Evolutionary conservation across 192 early-diverging fungal genomes (phyloP), one percentile per base, ranked within the genome.

Genomic region (Borealophlyctis nickersoniae): DNA sequence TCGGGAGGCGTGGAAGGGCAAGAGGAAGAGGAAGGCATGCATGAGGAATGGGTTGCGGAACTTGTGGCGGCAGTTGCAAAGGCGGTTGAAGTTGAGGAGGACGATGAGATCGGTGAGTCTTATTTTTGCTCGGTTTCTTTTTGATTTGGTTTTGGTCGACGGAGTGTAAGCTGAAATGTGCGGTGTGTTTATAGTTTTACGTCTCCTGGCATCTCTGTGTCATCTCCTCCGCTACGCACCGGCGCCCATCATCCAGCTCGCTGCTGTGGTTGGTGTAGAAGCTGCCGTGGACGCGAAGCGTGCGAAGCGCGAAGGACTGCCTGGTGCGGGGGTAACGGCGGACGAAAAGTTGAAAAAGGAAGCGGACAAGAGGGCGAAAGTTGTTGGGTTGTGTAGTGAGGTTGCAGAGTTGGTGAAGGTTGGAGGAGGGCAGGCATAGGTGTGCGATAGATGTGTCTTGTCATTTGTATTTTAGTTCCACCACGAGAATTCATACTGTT

Each of bases 41-140:
- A 83, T 50, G 87, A 88, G 69, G 88, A 89, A 32, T 92, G 91
- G 91, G 65, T 73, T 26, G 66, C 77, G 16, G 89, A 92, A 59
- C 60, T 88, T 39, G 70, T 85, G 7, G 86, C 87, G 45, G 91
- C 89, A 1, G 70, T 88, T 34, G 65, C 70, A 0, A 74, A 79
- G 16, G 84, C 87, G 11, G 57, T 92, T n/a, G 77, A 80, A 36
- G 35, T 4, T 49, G 73, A 73, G 28, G 62, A 64, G n/a, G 74
- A 78, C 11, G 79, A 84, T 35, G 85, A 86, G 56, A 87, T 84
- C 50, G 69, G 80, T 82, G 60, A 72, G 74, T 62, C 73, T 33
- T 32, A 0, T 65, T 22, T 52, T 52, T 66, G 49, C 9, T 22
- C 33, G 56, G 9, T 27, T 36, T 34, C 57, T 13, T 14, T 27